Evolutionary conservation across 2,329 filamentous ascomycete genomes (phyloP).

Genomic region (Furcasterigmium furcatum): DNA sequence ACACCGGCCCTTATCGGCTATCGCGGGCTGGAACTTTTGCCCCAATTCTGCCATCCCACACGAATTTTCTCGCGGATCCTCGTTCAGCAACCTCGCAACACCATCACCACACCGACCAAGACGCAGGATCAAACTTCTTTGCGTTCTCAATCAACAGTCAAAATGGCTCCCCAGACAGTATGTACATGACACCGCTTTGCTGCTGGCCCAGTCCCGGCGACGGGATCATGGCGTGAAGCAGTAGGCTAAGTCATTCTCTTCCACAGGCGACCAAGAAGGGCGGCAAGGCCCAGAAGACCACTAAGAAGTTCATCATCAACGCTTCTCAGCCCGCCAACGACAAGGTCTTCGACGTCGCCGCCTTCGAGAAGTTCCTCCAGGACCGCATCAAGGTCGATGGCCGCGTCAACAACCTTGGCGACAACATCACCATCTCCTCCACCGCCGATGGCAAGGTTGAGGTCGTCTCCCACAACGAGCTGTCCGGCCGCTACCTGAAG

Average conservation of each 20-base stretch:
- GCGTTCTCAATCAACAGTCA: conserved; percentile 41
- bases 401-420: conserved; percentile 96
- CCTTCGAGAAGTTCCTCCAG: conserved; percentile 99
- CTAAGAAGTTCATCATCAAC: conserved; percentile 99
- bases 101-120: conserved; percentile 25
- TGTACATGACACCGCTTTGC: conserved; percentile 87
- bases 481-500: conserved; percentile 99
- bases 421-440: conserved; percentile 86
- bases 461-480: conserved; percentile 94
- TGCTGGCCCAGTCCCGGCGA: conserved; percentile 65
- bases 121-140: conserved; percentile 83
- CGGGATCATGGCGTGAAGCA: conserved; percentile 65
- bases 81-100: not conserved
- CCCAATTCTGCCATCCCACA: conserved; percentile 1
- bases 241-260: conserved; percentile 84
- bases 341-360: conserved; percentile 99
- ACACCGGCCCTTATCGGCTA: not conserved
- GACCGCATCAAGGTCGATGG: conserved; percentile 99
- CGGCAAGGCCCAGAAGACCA: conserved; percentile 67
- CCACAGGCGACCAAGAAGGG: conserved; percentile 57
- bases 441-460: conserved; percentile 96
- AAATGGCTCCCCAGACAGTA: conserved; percentile 90
- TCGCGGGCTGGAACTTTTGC: conserved; percentile 2
- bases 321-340: conserved; percentile 96
- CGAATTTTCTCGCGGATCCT: conserved; percentile 1